A percentile compares a stretch with the other conserved stretches of the same genome.
These are phyloP conservation scores for Pyricularia sp. DNA, from an alignment of 2,329 filamentous ascomycete species.

Conservation along the genomic window DNA sequence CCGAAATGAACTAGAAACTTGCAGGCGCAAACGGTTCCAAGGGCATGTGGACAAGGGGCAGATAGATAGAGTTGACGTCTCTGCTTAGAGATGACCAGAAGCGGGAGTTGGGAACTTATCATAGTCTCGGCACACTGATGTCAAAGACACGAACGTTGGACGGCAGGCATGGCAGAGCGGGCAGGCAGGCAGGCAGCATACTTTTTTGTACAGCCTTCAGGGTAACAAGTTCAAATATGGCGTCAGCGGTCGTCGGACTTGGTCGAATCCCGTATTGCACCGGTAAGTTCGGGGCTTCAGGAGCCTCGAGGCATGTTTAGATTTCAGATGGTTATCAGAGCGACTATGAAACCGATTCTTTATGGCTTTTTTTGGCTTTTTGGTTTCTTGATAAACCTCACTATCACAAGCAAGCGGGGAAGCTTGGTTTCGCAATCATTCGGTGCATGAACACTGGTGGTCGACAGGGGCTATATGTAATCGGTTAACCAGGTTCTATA, in stretches of 20 bases:
- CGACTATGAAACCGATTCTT: background rate
- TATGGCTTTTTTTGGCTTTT: no score
- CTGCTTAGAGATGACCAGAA: background rate
- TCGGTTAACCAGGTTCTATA: background rate
- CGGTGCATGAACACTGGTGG: background rate
- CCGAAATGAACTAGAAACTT: constrained; percentile 20
- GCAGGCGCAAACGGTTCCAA: background rate
- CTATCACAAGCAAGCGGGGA: background rate
- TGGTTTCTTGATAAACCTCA: background rate
- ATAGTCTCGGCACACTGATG: background rate
- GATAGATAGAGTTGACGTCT: background rate
- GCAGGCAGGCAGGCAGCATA: background rate
- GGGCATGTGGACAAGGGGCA: background rate
- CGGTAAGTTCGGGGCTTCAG: background rate
- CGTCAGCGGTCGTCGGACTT: background rate
- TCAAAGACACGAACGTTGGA: background rate
- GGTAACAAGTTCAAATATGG: background rate
- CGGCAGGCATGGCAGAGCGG: no score
- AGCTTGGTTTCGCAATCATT: background rate
- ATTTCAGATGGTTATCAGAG: background rate
- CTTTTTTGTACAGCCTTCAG: background rate
- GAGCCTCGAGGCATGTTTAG: background rate
- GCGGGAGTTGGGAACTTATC: background rate
- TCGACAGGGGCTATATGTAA: background rate
- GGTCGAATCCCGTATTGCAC: background rate